phyloP scores from a whole-genome alignment of 2,329 filamentous ascomycete genomes.

The Helminthosporium solani region DNA sequence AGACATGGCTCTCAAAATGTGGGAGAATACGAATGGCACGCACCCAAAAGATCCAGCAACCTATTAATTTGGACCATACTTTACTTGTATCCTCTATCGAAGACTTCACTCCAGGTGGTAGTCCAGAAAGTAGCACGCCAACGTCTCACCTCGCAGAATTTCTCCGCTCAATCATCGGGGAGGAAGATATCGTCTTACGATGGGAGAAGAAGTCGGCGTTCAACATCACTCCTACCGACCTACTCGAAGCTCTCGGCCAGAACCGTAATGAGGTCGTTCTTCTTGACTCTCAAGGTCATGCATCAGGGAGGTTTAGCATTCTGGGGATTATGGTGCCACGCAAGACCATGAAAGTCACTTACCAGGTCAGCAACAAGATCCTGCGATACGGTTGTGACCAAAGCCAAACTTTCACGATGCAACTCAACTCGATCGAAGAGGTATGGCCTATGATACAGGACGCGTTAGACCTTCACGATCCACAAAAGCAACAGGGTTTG shows the following conservation, averaged over 20 bases:
- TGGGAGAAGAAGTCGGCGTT: constrained; percentile 1
- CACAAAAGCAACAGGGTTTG: neutral
- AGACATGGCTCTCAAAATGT: constrained; percentile 48
- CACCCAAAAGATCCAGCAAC: neutral
- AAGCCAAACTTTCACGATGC: neutral
- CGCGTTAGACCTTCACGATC: constrained; percentile 4
- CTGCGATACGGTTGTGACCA: constrained; percentile 5
- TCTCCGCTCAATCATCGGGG: neutral
- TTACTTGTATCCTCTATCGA: neutral
- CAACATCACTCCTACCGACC: constrained; percentile 2
- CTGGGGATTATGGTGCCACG: constrained; percentile 7
- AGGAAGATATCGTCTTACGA: neutral
- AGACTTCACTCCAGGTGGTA: neutral
- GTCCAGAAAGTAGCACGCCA: neutral
- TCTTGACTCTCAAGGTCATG: constrained; percentile 12
- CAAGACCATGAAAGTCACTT: constrained; percentile 10
- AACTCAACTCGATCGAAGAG: constrained; percentile 11
- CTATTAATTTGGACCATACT: too few species aligned
- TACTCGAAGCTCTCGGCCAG: constrained; percentile 8
- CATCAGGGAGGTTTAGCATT: constrained; percentile 9
- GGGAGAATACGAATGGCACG: neutral
- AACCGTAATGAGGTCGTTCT: constrained; percentile 5
- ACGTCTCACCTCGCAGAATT: constrained; percentile 1
- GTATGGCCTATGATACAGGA: constrained; percentile 12
- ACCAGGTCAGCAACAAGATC: constrained; percentile 7